Evolutionary conservation across 2,329 filamentous ascomycete species (phyloP), one percentile per base, ranked within the genome.

Genomic region (Exserohilum rostratum): DNA sequence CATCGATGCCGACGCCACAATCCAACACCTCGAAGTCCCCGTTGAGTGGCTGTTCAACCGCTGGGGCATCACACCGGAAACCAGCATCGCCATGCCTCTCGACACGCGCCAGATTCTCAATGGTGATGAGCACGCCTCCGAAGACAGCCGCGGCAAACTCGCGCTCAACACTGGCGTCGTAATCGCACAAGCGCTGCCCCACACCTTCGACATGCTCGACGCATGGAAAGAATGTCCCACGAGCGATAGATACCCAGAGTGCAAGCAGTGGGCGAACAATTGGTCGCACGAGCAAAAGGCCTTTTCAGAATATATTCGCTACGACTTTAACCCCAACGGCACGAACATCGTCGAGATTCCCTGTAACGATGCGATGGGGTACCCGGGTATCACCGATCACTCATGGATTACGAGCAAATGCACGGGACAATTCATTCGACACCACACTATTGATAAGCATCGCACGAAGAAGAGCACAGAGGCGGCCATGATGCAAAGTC

Each of bases 41-140:
- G 46, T 80, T 12, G 79, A 81, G 66, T 81, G 77, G 74, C 71
- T 81, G 2, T 71, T 81, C 59, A 79, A 78, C 58, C 69, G 77
- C 18, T 81, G 79, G 79, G 70, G 76, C 49, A 68, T 80, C 44
- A 71, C 65, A 11, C 57, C 66, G 0, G 59, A 73, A 1, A 80
- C 77, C 1, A 72, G 77, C 9, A 62, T 81, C 38, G 72, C 78
- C 5, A 72, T 80, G 68, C 73, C 79, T 2, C 58, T 71, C 37
- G 79, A 80, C 39, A 55, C 59, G 3, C 43, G 56, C 1, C 51
- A 65, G n/a, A 31, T 50, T 1, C 37, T 58, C 12, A 49, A 56
- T 10, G 59, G 57, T 43, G 50, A 61, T 38, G 38, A 48, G 25
- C 53, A 58, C 34, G 51, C 38, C 2, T 77, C 77, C 58, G 67